Percentiles rank a stretch among this genome's conserved stretches.
Evolutionary conservation across 164 flowering plant species (phyloP).

Genomic region (Annona squamosa): DNA sequence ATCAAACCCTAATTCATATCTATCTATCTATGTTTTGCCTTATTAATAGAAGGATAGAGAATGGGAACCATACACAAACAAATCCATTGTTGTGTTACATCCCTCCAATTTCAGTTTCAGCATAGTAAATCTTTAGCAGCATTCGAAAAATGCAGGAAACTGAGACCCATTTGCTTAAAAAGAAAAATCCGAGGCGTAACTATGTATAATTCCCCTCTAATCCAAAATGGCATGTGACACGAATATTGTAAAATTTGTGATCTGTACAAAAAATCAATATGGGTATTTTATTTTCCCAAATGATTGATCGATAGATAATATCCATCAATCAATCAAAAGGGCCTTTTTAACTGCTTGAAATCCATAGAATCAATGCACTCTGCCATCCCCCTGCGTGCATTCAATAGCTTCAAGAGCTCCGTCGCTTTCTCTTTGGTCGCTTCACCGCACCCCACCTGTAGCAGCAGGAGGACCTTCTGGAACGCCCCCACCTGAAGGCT

Average conservation of each 20-base stretch:
- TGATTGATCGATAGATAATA: neutral
- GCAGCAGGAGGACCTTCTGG: constrained; percentile 66
- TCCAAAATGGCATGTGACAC: neutral
- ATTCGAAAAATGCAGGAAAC: neutral
- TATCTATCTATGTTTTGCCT: neutral
- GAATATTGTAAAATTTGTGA: neutral
- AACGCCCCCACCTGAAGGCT: constrained; percentile 69
- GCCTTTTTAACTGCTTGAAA: constrained; percentile 58
- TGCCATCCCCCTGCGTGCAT: constrained; percentile 31
- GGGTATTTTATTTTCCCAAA: neutral
- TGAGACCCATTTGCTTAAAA: neutral
- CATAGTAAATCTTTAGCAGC: neutral
- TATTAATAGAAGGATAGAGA: neutral
- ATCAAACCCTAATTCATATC: neutral
- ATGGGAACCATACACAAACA: neutral
- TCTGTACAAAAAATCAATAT: neutral
- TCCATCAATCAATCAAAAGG: constrained; percentile 25
- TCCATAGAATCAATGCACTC: constrained; percentile 71
- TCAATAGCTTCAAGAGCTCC: constrained; percentile 66
- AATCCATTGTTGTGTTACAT: neutral
- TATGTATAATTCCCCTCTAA: neutral
- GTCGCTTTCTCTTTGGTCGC: constrained; percentile 61
- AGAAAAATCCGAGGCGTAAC: neutral
- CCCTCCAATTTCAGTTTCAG: neutral
- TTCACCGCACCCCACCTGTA: constrained; percentile 72